Evolutionary conservation across 768 basidiomycete genomes (phyloP), one percentile per base, ranked within the genome.

Genomic region (Lyophyllum semitale): DNA sequence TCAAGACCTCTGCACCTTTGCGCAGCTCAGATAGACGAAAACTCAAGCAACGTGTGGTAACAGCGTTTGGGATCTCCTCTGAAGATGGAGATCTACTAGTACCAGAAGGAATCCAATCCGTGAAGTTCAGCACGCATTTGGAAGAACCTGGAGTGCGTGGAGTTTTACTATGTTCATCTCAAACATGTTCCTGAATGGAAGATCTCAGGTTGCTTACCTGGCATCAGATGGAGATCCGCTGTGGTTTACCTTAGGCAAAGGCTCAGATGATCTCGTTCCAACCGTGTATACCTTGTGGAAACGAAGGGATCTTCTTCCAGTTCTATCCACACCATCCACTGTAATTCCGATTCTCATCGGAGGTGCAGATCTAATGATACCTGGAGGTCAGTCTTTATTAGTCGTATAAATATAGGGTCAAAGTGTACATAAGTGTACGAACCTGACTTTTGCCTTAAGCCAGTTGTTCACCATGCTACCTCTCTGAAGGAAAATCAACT

Each of bases 301-400:
- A 66, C 81, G 81, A 38, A 80, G 81, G 9, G 77, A 82, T 35
- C 71, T 95, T 1, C 75, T 94, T 8, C 88, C 90, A 0, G 79
- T 79, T 55, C 59, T 94, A n/a, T 82, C 84, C 2, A 92, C 91
- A 0, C 88, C 90, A 2, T 67, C 81, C 1, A 71, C 82, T 11
- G 91, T 92, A 26, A 82, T 93, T 33, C 87, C 87, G 1, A 76
- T 86, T 23, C 78, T 95, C 12, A 73, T 84, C 3, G 83, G 83
- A 9, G 92, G 93, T n/a, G 90, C 92, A 0, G 91, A 95, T 72
- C 79, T 94, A 8, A 93, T 95, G 91, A 84, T 89, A 30, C 90
- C 92, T 4, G 92, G 91, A 70, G 89, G 89, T 88, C 65, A 65
- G 85, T 74, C 27, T 8, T 40, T 35, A 32, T 30, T 13, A 32